Base-by-base conservation (phyloP, 345 rosid genomes). In the Camelina neglecta region DNA sequence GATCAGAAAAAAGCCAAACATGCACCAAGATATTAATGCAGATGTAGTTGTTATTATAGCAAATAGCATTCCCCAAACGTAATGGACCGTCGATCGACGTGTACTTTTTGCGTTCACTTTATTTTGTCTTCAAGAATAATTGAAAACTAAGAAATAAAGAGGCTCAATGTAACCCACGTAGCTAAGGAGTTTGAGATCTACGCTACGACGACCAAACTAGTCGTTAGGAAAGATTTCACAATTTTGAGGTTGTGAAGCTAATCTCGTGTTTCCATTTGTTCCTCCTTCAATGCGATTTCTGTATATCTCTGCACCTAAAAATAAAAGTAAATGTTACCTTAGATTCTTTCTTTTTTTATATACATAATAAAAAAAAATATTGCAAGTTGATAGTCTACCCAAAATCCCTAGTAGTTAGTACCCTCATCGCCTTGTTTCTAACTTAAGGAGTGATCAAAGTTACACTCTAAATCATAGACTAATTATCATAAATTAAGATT, bases 141-240 rank as follows among this genome's bases (percentile, higher is more conserved):
- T 53, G 64, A 57, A 26, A 26, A 55, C 29, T 35, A 57, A 10
- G 16, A 74, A 50, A 23, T 20, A 44, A 80, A 86, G 82, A 85
- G 91, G 90, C 72, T 31, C 44, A 11, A 41, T 79, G 65, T 75
- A 75, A 73, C 60, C 90, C 93, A 90, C 96, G 89, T 84, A 68
- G 47, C 2, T 35, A 35, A 7, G 2, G 77, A 39, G 35, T 35
- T 64, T 48, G 64, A 64, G 74, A 54, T 59, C 39, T 49, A 65
- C 71, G 38, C 9, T 1, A 35, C 38, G 38, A 70, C 73, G 67
- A 76, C 86, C 86, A 79, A 87, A 73, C 36, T 75, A 48, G 56
- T 56, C 36, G 62, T 64, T 56, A 71, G 42, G 75, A 70, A 48
- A 51, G 57, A 10, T 21, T 56, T 57, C 39, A 73, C 71, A 3